Percentiles rank a stretch among this genome's conserved stretches.
These are phyloP conservation scores for Wallacemonas collosoma DNA, from an alignment of 208 protist species.

Conservation along the genomic window DNA sequence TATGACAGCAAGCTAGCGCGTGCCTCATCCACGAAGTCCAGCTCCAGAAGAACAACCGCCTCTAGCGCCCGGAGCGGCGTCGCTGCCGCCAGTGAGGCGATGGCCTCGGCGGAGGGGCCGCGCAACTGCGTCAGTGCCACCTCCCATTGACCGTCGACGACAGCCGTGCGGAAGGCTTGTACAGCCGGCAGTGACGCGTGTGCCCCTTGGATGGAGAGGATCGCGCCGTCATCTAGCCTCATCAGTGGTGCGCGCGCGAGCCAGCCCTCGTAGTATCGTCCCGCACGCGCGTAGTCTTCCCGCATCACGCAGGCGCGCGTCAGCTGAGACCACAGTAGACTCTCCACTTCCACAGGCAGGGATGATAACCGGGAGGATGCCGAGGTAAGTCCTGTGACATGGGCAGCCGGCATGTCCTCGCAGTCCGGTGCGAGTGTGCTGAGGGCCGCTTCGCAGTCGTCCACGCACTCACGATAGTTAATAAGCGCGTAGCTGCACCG, in stretches of 20 bases:
- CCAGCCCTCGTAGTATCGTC: neutral
- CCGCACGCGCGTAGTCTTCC: slow-evolving; percentile 40
- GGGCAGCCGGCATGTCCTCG: too few species aligned
- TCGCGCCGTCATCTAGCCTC: neutral
- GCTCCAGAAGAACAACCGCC: slow-evolving; percentile 59
- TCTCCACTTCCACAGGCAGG: slow-evolving; percentile 8
- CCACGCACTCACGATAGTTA: slow-evolving; percentile 74
- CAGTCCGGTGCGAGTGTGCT: neutral
- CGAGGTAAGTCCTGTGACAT: too few species aligned
- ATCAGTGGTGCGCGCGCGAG: neutral
- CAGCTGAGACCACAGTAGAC: slow-evolving; percentile 24
- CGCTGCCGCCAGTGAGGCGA: slow-evolving; percentile 29
- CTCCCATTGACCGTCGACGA: slow-evolving; percentile 42
- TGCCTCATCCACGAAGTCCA: slow-evolving; percentile 46
- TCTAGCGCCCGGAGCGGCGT: slow-evolving; percentile 67
- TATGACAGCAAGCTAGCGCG: slow-evolving; percentile 66
- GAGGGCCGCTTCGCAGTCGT: slow-evolving; percentile 49
- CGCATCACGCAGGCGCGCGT: slow-evolving; percentile 53
- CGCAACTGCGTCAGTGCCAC: slow-evolving; percentile 24
- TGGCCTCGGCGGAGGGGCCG: neutral
- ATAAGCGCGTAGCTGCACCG: slow-evolving; percentile 64
- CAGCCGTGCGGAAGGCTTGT: slow-evolving; percentile 38
- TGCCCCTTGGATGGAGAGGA: neutral
- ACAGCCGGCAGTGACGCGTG: slow-evolving; percentile 29
- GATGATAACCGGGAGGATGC: neutral